Percentiles rank a stretch among this genome's conserved stretches.
Conservation (phyloP, 192 early-diverging fungal species). For the Coemansia brasiliensis region DNA sequence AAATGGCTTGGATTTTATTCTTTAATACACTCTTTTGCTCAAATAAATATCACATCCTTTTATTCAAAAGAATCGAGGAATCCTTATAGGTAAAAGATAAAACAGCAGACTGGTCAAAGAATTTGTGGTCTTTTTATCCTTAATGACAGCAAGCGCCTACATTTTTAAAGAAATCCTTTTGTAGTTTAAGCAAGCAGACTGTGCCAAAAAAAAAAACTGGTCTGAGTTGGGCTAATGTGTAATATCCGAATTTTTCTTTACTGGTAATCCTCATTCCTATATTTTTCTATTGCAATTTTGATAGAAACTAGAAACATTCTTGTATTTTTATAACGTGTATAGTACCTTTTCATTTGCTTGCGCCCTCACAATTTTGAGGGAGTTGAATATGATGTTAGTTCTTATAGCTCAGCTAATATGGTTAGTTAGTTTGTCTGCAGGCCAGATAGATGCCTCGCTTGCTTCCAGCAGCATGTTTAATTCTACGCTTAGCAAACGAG, state of each 20-base stretch:
- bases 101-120: too few relatives aligned
- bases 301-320: too few relatives aligned
- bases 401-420: background rate
- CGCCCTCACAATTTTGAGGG: background rate
- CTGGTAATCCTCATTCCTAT: background rate
- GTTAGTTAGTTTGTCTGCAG: background rate
- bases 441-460: background rate
- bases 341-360: background rate
- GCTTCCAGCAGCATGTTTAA: background rate
- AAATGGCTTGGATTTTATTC: too few relatives aligned
- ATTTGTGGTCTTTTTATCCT: too few relatives aligned
- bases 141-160: too few relatives aligned
- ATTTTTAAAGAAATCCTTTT: too few relatives aligned
- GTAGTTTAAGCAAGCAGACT: too few relatives aligned
- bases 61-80: too few relatives aligned
- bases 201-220: too few relatives aligned
- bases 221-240: background rate
- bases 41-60: too few relatives aligned
- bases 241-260: background rate
- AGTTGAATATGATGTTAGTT: background rate
- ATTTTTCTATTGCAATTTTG: constrained; percentile 1
- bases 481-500: background rate
- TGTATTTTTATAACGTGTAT: background rate
- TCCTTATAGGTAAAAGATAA: too few relatives aligned
- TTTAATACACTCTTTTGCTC: too few relatives aligned